Evolutionary conservation across 805 yeast species (phyloP).

Genomic region (Cyberlindnera euphorbiiphila): DNA sequence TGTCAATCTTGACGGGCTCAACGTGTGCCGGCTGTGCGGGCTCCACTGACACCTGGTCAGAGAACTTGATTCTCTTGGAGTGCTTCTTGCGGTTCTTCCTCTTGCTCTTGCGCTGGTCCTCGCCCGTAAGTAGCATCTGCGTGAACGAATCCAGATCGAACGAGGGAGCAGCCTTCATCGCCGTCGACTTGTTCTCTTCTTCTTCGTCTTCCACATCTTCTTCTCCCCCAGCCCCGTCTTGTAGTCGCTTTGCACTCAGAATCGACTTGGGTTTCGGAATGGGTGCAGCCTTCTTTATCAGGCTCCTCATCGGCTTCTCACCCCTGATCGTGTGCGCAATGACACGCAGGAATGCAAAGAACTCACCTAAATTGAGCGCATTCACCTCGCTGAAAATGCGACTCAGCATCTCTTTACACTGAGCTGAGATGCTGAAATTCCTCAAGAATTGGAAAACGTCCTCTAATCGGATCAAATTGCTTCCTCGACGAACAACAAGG

Average conservation of each 20-base stretch:
- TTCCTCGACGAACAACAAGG: constrained; percentile 65
- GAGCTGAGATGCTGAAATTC: constrained; percentile 64
- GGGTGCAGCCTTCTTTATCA: constrained; percentile 54
- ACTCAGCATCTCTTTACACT: constrained; percentile 46
- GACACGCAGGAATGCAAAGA: constrained; percentile 80
- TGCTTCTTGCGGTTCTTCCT: constrained; percentile 30
- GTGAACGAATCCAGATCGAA: constrained; percentile 86
- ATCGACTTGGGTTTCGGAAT: constrained; percentile 82
- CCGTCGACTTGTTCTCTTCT: constrained; percentile 15
- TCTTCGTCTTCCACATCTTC: constrained; percentile 37
- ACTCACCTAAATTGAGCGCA: constrained; percentile 81
- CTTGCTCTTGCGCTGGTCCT: constrained; percentile 45
- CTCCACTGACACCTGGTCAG: constrained; percentile 48
- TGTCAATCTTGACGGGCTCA: constrained; percentile 41
- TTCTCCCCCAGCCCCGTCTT: constrained; percentile 39
- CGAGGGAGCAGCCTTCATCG: constrained; percentile 26
- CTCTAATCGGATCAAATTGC: constrained; percentile 59
- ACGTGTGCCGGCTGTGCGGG: constrained; percentile 12
- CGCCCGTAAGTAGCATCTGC: constrained; percentile 77
- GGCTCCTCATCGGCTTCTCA: constrained; percentile 46
- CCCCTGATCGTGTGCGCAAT: constrained; percentile 67
- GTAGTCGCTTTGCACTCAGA: constrained; percentile 52
- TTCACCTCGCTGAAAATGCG: constrained; percentile 49
- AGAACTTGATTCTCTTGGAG: constrained; percentile 64
- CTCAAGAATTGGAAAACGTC: constrained; percentile 78